phyloP scores from a whole-genome alignment of 176 grass and related monocot species.

The Carex parvula region DNA sequence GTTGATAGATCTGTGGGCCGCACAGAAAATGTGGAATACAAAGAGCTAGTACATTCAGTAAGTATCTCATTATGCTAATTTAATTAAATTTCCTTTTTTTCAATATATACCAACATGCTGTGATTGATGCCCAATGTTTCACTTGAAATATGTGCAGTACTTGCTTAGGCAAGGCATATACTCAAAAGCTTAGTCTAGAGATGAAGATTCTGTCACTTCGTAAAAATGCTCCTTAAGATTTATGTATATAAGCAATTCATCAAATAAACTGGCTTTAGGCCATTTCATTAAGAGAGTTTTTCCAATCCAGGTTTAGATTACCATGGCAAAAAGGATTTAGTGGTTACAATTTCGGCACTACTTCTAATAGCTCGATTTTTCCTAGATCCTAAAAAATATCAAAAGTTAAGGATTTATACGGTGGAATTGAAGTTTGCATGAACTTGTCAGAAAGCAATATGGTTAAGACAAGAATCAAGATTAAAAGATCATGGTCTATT shows the following conservation, averaged over 20 bases:
- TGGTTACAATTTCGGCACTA: not conserved
- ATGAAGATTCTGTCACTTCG: not conserved
- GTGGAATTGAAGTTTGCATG: not conserved
- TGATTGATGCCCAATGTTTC: not conserved
- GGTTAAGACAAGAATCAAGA: not conserved
- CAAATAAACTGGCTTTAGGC: not conserved
- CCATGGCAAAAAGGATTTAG: not conserved
- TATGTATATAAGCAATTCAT: not conserved
- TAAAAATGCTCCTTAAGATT: conserved; percentile 9
- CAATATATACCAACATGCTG: conserved; percentile 9
- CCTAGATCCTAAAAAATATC: not conserved
- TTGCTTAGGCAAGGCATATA: not conserved
- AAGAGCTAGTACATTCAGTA: conserved; percentile 60
- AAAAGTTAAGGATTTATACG: not conserved
- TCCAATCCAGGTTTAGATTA: conserved; percentile 2
- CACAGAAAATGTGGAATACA: conserved; percentile 34
- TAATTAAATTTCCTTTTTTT: not conserved
- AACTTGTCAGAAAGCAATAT: not conserved
- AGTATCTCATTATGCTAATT: conserved; percentile 26
- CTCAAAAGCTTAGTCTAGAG: conserved; percentile 12
- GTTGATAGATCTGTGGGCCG: conserved; percentile 40
- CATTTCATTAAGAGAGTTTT: not conserved
- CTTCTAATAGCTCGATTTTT: not conserved
- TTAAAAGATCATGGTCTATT: not conserved
- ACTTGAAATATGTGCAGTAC: not conserved